Base-by-base conservation (phyloP, 768 basidiomycete species). In the Lentinula sp. region DNA sequence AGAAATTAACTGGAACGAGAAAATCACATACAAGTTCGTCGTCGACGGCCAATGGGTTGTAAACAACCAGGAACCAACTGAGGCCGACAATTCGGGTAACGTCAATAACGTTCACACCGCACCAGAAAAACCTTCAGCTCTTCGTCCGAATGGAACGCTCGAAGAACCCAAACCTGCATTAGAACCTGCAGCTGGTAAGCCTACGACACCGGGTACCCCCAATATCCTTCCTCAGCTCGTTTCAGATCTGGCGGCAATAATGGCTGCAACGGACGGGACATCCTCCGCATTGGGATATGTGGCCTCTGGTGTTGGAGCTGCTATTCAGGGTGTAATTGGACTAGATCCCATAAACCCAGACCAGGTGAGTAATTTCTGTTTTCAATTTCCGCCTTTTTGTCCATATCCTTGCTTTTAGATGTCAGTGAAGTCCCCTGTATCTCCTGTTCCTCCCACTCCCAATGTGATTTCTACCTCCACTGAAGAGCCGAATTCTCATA, bases 1-100 rank as follows among this genome's bases (percentile, higher is more conserved):
- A 23, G 68, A 73, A 53, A 74, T 91, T 35, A 86, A 87, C 1
- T 90, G 82, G 82, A 82, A 77, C 51, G 69, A 81, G 54, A 87
- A 84, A 66, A 74, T 90, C 60, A 67, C 75, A 6, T 93, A 88
- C 83, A 93, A 93, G 73, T 93, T 85, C 69, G 76, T 92, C 69
- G 90, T 93, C 57, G 91, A 93, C 69, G 86, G 85, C 39, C 66
- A 72, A 62, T 93, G 89, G 90, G 66, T 75, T 52, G 77, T 79
- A 51, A 77, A 78, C 51, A 77, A 80, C 39, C 77, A 79, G 62
- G 77, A 78, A 60, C 84, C 86, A 6, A 84, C 82, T 57, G 88
- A 90, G 71, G 68, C 73, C 1, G 90, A 92, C 66, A 69, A 71
- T 8, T 72, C 74, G 20, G 90, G 90, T 15, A 88, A 87, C 71